Percentiles rank a stretch among this genome's conserved stretches.
phyloP scores from a whole-genome alignment of 2,329 filamentous ascomycete species.

The Torrubiellomyces zombiae region DNA sequence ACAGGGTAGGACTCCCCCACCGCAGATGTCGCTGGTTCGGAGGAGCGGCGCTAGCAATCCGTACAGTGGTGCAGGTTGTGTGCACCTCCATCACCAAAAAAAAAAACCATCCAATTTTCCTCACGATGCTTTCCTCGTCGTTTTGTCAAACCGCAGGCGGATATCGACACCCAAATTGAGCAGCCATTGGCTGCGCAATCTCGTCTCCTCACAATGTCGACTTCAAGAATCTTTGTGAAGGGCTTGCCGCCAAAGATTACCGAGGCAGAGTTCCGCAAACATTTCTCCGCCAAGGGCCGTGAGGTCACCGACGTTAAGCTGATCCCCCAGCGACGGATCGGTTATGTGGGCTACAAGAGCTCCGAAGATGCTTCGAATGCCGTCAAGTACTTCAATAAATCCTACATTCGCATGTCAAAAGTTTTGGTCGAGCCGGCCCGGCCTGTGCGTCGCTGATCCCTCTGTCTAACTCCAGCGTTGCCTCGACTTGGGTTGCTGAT shows the following conservation, averaged over 20 bases:
- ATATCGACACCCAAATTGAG: too few species aligned
- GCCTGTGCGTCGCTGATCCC: constrained; percentile 41
- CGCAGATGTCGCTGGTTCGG: too few species aligned
- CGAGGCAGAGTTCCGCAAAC: constrained; percentile 72
- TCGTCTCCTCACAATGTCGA: constrained; percentile 24
- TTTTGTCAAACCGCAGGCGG: too few species aligned
- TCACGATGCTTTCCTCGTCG: too few species aligned
- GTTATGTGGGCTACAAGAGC: constrained; percentile 86
- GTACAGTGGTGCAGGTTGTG: too few species aligned
- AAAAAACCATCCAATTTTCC: too few species aligned
- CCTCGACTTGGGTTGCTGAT: constrained; percentile 12
- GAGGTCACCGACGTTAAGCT: constrained; percentile 85
- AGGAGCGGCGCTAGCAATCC: too few species aligned
- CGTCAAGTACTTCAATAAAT: constrained; percentile 87
- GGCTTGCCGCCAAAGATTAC: constrained; percentile 71
- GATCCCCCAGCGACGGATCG: constrained; percentile 77
- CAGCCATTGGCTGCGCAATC: too few species aligned
- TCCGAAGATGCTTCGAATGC: constrained; percentile 65
- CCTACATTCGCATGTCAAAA: constrained; percentile 91
- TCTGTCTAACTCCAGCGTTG: constrained; percentile 7
- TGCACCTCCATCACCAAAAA: too few species aligned
- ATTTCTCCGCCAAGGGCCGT: constrained; percentile 60
- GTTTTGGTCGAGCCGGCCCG: constrained; percentile 78
- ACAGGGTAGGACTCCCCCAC: too few species aligned
- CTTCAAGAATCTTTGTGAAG: constrained; percentile 64